Percentiles rank a stretch among this genome's conserved stretches.
Evolutionary conservation across 2,329 filamentous ascomycete species (phyloP).

Genomic region (Calonectria pseudoreteaudii): DNA sequence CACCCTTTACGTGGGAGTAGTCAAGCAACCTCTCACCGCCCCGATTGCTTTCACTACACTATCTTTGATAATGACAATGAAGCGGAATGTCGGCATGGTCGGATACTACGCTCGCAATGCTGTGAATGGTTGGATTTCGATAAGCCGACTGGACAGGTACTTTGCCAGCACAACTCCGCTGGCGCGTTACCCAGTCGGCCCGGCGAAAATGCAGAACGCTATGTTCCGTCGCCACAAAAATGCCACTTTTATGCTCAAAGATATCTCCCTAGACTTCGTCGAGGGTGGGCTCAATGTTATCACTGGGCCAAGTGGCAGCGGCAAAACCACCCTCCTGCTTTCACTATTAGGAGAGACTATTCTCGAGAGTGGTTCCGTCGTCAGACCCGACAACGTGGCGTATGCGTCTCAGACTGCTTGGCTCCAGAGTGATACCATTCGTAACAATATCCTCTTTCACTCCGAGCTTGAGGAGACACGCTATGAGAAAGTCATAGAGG

Average conservation of each 20-base stretch:
- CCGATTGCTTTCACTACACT: conserved; percentile 68
- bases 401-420: conserved; percentile 69
- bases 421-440: conserved; percentile 68
- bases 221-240: conserved; percentile 62
- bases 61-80: conserved; percentile 63
- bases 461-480: conserved; percentile 60
- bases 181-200: conserved; percentile 60
- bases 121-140: conserved; percentile 53
- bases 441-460: conserved; percentile 67
- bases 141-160: conserved; percentile 65
- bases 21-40: conserved; percentile 61
- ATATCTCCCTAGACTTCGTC: conserved; percentile 63
- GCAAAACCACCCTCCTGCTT: conserved; percentile 67
- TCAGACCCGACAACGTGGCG: conserved; percentile 63
- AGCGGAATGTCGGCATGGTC: conserved; percentile 62
- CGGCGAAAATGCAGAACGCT: conserved; percentile 58
- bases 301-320: conserved; percentile 65
- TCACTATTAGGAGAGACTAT: conserved; percentile 67
- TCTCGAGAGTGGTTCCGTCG: conserved; percentile 60
- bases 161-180: conserved; percentile 63
- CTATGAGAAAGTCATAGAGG: conserved; percentile 66
- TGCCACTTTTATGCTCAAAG: conserved; percentile 60
- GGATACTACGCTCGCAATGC: conserved; percentile 54
- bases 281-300: conserved; percentile 66
- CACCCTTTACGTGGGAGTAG: conserved; percentile 60